Base-by-base conservation (phyloP, 805 yeast genomes). In the Hanseniaspora pseudoguilliermondii region DNA sequence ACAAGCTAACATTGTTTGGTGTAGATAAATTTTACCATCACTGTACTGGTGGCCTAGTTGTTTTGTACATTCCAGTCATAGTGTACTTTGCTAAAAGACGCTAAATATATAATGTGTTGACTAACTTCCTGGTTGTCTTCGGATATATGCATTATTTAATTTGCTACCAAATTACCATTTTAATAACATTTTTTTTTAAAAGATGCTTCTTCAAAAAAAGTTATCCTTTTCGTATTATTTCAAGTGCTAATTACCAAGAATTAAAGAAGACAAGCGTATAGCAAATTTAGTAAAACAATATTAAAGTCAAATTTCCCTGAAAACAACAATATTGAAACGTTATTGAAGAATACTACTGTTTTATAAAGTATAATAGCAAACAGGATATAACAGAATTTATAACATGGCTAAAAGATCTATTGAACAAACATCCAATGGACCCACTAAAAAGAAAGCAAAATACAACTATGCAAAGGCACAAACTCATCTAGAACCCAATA, bases 401-500 rank as follows among this genome's bases (percentile, higher is more conserved):
- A 32, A 5, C 2, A 42, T 46, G 56, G 13, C 35, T 11, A 51
- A 51, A 23, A 43, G 55, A 44, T 15, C 36, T 21, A 11, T n/a
- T 11, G 55, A 51, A 18, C 6, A 18, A 16, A 11, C 23, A 11
- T 21, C 43, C 10, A 23, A 20, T 8, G 11, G 16, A 7, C 21
- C 40, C 3, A 21, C 20, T 4, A n/a, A 29, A 5, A 50, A 52
- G 25, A 52, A 46, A 23, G 35, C 49, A 1, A 52, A 52, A 23
- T 52, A 46, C 40, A 52, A 52, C 46, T 46, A 52, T 66, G 61
- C 57, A 63, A 75, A 73, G 65, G 32, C 40, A 29, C 56, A 44
- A 29, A 52, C 56, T 60, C 51, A 59, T 44, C 42, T 90, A 20
- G 96, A 90, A 63, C 95, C 96, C 0, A 84, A 84, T 41, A 85